These are phyloP conservation scores for Cylindrodendrum hubeiense DNA, from an alignment of 2,329 filamentous ascomycete genomes.

Conservation along the genomic window DNA sequence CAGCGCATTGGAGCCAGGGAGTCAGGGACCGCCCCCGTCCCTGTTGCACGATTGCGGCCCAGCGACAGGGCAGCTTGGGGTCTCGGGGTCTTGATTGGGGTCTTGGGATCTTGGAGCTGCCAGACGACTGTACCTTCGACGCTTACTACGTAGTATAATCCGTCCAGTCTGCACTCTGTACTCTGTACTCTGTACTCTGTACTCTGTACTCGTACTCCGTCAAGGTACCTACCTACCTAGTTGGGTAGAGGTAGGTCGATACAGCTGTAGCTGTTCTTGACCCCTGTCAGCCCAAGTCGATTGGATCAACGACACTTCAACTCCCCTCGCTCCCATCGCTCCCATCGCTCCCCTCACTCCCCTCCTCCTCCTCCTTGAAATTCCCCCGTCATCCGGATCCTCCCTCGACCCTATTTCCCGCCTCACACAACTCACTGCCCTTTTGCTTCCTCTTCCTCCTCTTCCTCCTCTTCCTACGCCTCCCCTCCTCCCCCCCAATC, in stretches of 20 bases:
- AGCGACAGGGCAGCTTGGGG: neutral
- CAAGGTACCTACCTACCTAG: too few species aligned
- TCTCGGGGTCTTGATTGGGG: too few species aligned
- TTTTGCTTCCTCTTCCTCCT: constrained; percentile 11
- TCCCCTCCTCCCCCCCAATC: constrained; percentile 8
- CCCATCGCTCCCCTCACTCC: constrained; percentile 2
- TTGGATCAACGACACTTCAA: constrained; percentile 19
- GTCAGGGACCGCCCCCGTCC: too few species aligned
- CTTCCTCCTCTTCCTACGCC: constrained; percentile 9
- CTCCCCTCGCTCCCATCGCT: neutral
- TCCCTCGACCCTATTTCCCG: constrained; percentile 26
- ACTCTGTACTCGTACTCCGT: too few species aligned
- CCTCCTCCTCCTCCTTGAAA: constrained; percentile 1
- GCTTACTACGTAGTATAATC: too few species aligned
- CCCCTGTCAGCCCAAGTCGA: neutral
- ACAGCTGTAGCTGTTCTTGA: constrained; percentile 8
- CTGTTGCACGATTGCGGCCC: too few species aligned
- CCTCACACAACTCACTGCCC: constrained; percentile 7
- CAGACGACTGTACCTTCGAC: neutral
- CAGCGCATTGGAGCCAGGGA: neutral
- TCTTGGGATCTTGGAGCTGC: too few species aligned
- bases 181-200: too few species aligned
- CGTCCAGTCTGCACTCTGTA: too few species aligned
- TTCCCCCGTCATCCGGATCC: neutral
- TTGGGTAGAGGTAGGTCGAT: too few species aligned